Evolutionary conservation across 2,329 filamentous ascomycete species (phyloP), one percentile per base, ranked within the genome.

Genomic region (Hypoxylon sp.): DNA sequence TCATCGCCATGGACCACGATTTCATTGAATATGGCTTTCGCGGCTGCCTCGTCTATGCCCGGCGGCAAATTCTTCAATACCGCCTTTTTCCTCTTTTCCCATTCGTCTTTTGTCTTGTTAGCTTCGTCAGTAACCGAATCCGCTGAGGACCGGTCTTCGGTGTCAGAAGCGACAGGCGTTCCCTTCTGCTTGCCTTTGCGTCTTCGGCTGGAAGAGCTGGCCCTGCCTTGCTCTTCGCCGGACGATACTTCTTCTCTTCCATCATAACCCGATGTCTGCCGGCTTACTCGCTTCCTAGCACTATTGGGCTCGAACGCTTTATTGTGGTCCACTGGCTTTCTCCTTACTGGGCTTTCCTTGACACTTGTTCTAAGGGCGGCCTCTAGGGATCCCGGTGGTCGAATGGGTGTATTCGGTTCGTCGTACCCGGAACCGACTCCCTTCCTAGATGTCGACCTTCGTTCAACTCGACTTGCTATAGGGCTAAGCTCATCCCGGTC

Each of bases 1-100:
- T 97, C 92, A 74, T 99, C 96, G 6, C 96, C 96, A 69, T 95
- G 89, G 13, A 98, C 91, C 2, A 99, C 92, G 66, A 99, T 97
- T 72, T 99, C 96, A 75, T 98, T 98, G 64, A 98, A 85, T 31
- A 99, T 98, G 69, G 98, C 93, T 75, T 93, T 92, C 0, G 95
- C 96, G 2, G 94, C 92, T 27, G 86, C 83, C 71, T 91, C 88
- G 76, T 99, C 96, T 2, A 98, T 88, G 0, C 94, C 94, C 58
- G 90, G 87, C 0, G 94, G 94, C 0, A 98, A 81, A 62, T 91
- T 91, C 75, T 92, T 93, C 75, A 98, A 82, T 21, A 97, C 84
- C 7, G 85, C 79, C 53, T 85, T 82, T 69, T 92, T 88, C 53
- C 86, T 88, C 57, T 84, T 84, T 70, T 92, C 87, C 86, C 89